Evolutionary conservation across 2,329 filamentous ascomycete species (phyloP).

Genomic region (Purpureocillium takamizusanense): DNA sequence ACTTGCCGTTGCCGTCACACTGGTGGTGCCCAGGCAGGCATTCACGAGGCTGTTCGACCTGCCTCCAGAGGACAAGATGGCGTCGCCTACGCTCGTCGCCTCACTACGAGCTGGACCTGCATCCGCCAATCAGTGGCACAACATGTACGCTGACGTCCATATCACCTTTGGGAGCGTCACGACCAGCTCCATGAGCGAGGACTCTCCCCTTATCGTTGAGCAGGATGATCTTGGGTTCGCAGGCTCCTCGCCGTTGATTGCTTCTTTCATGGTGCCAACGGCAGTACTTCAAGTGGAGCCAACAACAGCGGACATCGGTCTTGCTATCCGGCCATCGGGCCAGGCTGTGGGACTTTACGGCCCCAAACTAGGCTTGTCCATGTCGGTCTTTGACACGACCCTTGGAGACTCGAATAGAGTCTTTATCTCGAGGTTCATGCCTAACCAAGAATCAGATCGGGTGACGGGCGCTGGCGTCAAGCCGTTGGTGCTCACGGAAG

Average conservation of each 20-base stretch:
- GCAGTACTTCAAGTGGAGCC: constrained; percentile 23
- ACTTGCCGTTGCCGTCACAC: constrained; percentile 24
- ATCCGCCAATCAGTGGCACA: constrained; percentile 18
- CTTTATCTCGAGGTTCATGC: constrained; percentile 26
- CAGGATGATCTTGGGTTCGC: constrained; percentile 26
- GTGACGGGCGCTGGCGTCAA: constrained; percentile 13
- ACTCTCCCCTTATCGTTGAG: constrained; percentile 23
- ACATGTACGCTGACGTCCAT: constrained; percentile 30
- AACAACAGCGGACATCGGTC: constrained; percentile 17
- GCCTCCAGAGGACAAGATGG: constrained; percentile 5
- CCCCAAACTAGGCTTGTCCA: constrained; percentile 13
- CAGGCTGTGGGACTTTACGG: constrained; percentile 15
- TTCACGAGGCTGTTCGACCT: constrained; percentile 18
- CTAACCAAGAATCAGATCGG: constrained; percentile 21
- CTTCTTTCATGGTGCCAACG: constrained; percentile 30
- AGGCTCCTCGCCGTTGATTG: constrained; percentile 27
- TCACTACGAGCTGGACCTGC: constrained; percentile 16
- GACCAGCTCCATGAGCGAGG: constrained; percentile 13
- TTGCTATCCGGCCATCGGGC: constrained; percentile 18
- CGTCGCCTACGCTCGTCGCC: constrained; percentile 19
- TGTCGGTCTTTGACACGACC: constrained; percentile 22
- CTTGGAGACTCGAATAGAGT: constrained; percentile 19
- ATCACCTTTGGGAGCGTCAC: constrained; percentile 29
- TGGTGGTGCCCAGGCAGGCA: constrained; percentile 21
- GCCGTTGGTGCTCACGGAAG: constrained; percentile 10